These are phyloP conservation scores for Talaromyces marneffei DNA, from an alignment of 2,329 filamentous ascomycete species.

Conservation along the genomic window DNA sequence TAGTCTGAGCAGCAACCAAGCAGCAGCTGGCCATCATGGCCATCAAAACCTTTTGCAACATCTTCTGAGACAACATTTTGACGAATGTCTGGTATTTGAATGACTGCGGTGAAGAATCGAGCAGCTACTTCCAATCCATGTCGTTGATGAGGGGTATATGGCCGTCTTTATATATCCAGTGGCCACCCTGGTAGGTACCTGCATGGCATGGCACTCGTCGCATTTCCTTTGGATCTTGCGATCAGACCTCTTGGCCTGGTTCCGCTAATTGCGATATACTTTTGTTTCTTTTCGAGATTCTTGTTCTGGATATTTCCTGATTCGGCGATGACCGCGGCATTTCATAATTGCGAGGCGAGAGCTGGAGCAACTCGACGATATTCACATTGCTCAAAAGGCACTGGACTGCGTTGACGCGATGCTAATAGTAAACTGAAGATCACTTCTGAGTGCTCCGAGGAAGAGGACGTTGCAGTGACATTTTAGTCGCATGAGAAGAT, in stretches of 20 bases:
- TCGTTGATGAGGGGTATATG: not conserved
- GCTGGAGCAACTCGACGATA: not conserved
- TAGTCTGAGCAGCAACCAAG: slow-evolving; percentile 23
- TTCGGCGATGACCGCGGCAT: not conserved
- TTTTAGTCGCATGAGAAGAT: not conserved
- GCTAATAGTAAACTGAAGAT: too few species aligned
- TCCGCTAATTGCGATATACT: not conserved
- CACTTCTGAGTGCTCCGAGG: not conserved
- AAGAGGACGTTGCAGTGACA: not conserved
- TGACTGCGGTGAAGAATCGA: not conserved
- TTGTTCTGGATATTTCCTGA: not conserved
- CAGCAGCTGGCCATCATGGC: slow-evolving; percentile 21
- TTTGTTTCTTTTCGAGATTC: not conserved
- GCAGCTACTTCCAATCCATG: too few species aligned
- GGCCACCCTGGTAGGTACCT: not conserved
- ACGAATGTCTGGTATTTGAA: not conserved
- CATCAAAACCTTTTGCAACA: slow-evolving; percentile 19
- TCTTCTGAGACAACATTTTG: slow-evolving; percentile 19
- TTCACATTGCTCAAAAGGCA: not conserved
- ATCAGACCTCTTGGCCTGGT: not conserved
- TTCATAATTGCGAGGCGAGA: not conserved
- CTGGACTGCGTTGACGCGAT: not conserved
- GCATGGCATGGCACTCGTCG: not conserved
- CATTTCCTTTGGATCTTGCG: not conserved
- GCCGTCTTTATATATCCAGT: not conserved